Conservation (phyloP, 257 asterid genomes). For the Lantana camara region DNA sequence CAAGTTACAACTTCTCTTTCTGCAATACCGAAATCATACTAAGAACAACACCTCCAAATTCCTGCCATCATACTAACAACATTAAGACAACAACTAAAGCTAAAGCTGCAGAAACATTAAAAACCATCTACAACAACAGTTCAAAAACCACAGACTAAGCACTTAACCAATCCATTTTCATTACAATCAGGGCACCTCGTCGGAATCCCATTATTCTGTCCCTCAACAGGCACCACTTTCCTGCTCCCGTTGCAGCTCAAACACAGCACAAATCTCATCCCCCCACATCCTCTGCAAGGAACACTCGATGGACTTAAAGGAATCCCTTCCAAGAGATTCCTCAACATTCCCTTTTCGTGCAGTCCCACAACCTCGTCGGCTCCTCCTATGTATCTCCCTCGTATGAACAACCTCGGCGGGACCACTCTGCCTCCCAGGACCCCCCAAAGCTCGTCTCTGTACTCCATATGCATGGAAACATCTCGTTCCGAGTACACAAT, state of each 20-base stretch:
- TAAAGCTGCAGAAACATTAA: neutral
- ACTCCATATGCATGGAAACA: conserved; percentile 68
- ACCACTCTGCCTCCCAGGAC: conserved; percentile 50
- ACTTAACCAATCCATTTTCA: conserved; percentile 76
- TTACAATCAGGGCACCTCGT: conserved; percentile 68
- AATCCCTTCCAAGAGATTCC: conserved; percentile 51
- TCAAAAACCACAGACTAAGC: conserved; percentile 60
- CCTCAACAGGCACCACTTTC: conserved; percentile 35
- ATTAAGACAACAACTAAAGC: conserved; percentile 8
- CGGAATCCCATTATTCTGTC: conserved; percentile 4
- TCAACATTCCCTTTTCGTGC: conserved; percentile 66
- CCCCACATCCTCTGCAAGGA: conserved; percentile 62
- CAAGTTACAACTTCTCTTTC: neutral
- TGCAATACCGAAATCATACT: neutral
- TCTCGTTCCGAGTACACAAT: conserved; percentile 62
- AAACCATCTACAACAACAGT: conserved; percentile 30
- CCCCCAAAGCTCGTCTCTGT: conserved; percentile 74
- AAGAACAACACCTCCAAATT: neutral
- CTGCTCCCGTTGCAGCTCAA: conserved; percentile 62
- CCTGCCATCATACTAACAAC: conserved; percentile 16
- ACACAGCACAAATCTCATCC: conserved; percentile 62
- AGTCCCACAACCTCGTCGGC: conserved; percentile 69
- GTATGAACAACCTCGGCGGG: conserved; percentile 77
- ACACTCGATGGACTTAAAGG: conserved; percentile 36
- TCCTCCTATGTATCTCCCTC: conserved; percentile 72